These are phyloP conservation scores for Plectranthus barbatus DNA, from an alignment of 257 asterid genomes.

Conservation along the genomic window DNA sequence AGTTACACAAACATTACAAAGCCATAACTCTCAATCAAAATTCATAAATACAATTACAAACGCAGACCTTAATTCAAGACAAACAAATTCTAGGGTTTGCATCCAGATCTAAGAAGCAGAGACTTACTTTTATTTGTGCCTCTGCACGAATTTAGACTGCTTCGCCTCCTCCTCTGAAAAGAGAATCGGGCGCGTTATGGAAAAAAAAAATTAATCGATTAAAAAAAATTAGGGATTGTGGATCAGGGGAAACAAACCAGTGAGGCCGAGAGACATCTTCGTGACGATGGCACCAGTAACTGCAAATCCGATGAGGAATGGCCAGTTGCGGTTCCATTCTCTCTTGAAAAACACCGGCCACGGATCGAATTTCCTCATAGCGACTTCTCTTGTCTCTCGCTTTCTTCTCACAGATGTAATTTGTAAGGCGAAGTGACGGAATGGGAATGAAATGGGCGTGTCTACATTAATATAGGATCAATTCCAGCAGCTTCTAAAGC, in stretches of 20 bases:
- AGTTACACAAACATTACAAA: background rate
- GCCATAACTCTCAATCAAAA: background rate
- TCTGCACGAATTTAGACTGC: conserved; percentile 26
- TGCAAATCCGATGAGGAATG: conserved; percentile 23
- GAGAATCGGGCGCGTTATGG: background rate
- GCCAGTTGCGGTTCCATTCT: conserved; percentile 26
- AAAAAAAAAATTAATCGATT: background rate
- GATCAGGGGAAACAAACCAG: conserved; percentile 20
- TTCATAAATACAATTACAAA: background rate
- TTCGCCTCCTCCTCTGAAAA: conserved; percentile 23
- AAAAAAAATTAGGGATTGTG: background rate
- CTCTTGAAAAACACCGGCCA: conserved; percentile 45
- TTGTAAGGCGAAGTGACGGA: background rate
- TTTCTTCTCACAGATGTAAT: background rate
- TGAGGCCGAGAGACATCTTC: conserved; percentile 35
- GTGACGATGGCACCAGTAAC: conserved; percentile 28
- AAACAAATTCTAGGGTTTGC: conserved; percentile 5
- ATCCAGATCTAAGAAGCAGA: background rate
- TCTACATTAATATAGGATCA: too few species aligned
- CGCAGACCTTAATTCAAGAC: background rate
- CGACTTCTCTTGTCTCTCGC: background rate
- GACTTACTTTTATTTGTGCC: conserved; percentile 21
- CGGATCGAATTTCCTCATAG: conserved; percentile 51
- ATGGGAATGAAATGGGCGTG: background rate
- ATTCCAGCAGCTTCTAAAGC: too few species aligned